These are phyloP conservation scores for Melastoma malabathricum DNA, from an alignment of 345 rosid genomes.

Conservation along the genomic window DNA sequence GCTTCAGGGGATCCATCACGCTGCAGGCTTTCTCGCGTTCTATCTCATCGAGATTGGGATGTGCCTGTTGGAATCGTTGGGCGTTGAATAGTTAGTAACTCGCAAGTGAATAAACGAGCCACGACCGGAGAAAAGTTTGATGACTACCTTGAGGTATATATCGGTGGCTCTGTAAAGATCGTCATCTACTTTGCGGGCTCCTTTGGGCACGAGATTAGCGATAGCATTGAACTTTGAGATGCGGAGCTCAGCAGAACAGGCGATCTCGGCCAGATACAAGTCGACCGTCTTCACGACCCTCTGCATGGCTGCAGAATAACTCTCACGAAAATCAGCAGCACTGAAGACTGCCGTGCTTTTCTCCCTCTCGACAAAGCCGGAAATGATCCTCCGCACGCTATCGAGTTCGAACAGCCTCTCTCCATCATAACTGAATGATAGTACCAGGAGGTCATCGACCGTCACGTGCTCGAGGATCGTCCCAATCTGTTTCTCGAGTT, in stretches of 20 bases:
- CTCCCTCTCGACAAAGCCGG: conserved; percentile 62
- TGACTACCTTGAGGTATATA: conserved; percentile 58
- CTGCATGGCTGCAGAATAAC: conserved; percentile 28
- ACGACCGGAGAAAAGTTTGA: too few relatives aligned
- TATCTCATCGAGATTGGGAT: conserved; percentile 78
- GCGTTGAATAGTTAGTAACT: not conserved
- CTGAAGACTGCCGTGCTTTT: conserved; percentile 61
- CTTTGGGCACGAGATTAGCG: conserved; percentile 59
- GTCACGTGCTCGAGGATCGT: conserved; percentile 52
- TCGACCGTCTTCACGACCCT: conserved; percentile 68
- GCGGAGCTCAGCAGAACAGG: conserved; percentile 34
- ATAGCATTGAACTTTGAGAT: conserved; percentile 81
- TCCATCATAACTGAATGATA: conserved; percentile 71
- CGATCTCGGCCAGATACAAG: conserved; percentile 66
- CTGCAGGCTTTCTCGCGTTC: conserved; percentile 83
- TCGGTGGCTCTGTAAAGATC: conserved; percentile 84
- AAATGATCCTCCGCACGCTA: conserved; percentile 59
- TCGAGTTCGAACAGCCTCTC: conserved; percentile 66
- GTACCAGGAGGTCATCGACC: conserved; percentile 59
- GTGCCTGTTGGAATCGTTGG: conserved; percentile 25
- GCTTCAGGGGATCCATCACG: conserved; percentile 71
- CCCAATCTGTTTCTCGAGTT: conserved; percentile 70
- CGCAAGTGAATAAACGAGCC: too few relatives aligned
- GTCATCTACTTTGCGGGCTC: conserved; percentile 57
- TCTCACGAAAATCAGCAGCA: conserved; percentile 42